Evolutionary conservation across 2,329 filamentous ascomycete genomes (phyloP).

Genomic region (Nigrospora osmanthi): DNA sequence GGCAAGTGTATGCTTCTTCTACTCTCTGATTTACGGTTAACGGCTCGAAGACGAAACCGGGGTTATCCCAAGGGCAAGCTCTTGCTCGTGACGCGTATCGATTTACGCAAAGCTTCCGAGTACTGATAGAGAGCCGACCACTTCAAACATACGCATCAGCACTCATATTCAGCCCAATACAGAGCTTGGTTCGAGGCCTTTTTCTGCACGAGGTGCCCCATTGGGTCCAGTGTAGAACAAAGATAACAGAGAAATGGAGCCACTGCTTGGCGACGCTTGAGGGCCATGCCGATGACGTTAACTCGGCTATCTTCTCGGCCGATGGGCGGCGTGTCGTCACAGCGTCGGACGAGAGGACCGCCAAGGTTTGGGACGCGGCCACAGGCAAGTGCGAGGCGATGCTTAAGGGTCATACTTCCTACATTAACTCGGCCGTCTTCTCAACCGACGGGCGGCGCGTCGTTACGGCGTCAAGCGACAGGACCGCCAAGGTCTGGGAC

Average conservation of each 20-base stretch:
- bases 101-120: conserved; percentile 17
- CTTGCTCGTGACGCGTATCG: conserved; percentile 19
- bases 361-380: background rate
- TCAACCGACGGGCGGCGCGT: background rate
- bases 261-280: background rate
- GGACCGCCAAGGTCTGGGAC: background rate
- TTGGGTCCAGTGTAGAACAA: conserved; percentile 8
- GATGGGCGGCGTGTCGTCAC: background rate
- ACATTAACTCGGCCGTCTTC: background rate
- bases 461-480: background rate
- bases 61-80: background rate
- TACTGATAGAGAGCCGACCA: conserved; percentile 17
- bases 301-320: background rate
- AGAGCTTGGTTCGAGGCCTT: conserved; percentile 10
- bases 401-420: background rate
- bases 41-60: background rate
- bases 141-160: conserved; percentile 25
- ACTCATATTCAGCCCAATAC: conserved; percentile 20
- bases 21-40: background rate
- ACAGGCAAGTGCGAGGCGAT: background rate
- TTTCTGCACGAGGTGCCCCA: conserved; percentile 9
- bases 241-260: conserved; percentile 1
- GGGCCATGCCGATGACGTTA: background rate
- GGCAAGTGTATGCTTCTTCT: background rate
- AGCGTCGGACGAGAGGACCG: background rate